Conservation (phyloP, 148 eudicot species). For the Camellia granthamiana region DNA sequence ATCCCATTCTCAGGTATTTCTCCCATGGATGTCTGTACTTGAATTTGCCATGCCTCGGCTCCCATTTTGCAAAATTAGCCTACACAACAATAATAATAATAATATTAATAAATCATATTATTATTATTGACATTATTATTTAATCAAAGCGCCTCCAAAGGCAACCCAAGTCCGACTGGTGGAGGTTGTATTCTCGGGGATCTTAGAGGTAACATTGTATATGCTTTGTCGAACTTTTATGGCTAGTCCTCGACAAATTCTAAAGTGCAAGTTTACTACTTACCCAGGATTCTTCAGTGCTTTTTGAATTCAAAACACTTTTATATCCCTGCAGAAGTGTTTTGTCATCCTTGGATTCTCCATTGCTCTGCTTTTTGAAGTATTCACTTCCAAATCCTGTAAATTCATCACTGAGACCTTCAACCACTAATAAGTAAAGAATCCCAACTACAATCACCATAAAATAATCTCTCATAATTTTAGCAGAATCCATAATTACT, state of each 20-base stretch:
- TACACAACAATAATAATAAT: not conserved
- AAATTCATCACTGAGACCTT: not conserved
- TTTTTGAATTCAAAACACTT: slow-evolving; percentile 52
- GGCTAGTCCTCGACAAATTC: too few species aligned
- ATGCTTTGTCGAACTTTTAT: too few species aligned
- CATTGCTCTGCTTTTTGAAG: slow-evolving; percentile 20
- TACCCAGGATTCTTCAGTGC: slow-evolving; percentile 58
- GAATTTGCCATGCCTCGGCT: slow-evolving; percentile 24
- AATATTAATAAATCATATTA: too few species aligned
- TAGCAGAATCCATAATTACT: too few species aligned
- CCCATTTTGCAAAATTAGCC: not conserved
- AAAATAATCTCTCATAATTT: too few species aligned
- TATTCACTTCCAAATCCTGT: slow-evolving; percentile 64
- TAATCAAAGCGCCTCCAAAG: not conserved
- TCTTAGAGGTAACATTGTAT: too few species aligned
- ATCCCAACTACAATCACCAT: too few species aligned
- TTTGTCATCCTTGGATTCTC: slow-evolving; percentile 23
- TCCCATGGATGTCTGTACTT: slow-evolving; percentile 32
- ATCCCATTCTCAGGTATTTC: slow-evolving; percentile 32
- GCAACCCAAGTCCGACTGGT: not conserved
- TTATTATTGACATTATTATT: too few species aligned
- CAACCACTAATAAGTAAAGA: too few species aligned
- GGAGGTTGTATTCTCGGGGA: too few species aligned
- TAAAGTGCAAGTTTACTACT: slow-evolving; percentile 7
- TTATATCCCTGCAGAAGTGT: slow-evolving; percentile 34